A percentile compares a stretch with the other conserved stretches of the same genome.
These are phyloP conservation scores for Sporormia fimetaria DNA, from an alignment of 495 filamentous ascomycete genomes.

Conservation along the genomic window DNA sequence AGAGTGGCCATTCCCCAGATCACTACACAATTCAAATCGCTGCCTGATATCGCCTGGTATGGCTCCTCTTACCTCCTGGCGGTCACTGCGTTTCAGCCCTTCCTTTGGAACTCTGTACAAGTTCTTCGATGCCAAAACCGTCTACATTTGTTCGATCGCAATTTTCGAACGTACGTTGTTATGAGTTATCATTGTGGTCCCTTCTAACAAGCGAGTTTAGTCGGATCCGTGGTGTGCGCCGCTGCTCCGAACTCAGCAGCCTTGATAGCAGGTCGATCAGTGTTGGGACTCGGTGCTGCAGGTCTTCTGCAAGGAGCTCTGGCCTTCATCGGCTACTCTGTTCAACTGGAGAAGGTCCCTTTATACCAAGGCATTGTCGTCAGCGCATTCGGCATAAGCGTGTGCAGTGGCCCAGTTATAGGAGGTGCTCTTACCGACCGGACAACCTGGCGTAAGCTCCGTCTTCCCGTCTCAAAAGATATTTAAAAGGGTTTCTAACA, in stretches of 20 bases:
- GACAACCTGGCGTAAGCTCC: constrained; percentile 19
- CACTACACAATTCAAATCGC: too few species aligned
- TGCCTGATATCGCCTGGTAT: too few species aligned
- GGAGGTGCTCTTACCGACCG: constrained; percentile 22
- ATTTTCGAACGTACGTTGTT: too few species aligned
- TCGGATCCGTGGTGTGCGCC: constrained; percentile 37
- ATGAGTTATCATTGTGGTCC: too few species aligned
- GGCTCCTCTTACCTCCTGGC: too few species aligned
- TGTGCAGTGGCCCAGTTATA: constrained; percentile 20
- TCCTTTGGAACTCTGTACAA: constrained; percentile 44
- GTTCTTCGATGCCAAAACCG: constrained; percentile 4
- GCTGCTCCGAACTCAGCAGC: constrained; percentile 33
- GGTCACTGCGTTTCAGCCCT: too few species aligned
- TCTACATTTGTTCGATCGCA: constrained; percentile 20
- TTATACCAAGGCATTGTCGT: constrained; percentile 13
- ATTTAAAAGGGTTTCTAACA: background rate
- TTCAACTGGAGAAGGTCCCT: constrained; percentile 1
- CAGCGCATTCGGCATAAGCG: constrained; percentile 26
- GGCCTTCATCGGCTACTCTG: background rate
- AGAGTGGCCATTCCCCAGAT: too few species aligned
- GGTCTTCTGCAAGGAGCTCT: constrained; percentile 4
- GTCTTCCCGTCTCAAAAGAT: constrained; percentile 41
- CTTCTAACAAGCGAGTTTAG: too few species aligned
- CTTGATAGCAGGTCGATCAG: constrained; percentile 37
- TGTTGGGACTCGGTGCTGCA: constrained; percentile 28